Base-by-base conservation (phyloP, 1,284 basidiomycete genomes). In the Austroboletus novae-zelandiae region DNA sequence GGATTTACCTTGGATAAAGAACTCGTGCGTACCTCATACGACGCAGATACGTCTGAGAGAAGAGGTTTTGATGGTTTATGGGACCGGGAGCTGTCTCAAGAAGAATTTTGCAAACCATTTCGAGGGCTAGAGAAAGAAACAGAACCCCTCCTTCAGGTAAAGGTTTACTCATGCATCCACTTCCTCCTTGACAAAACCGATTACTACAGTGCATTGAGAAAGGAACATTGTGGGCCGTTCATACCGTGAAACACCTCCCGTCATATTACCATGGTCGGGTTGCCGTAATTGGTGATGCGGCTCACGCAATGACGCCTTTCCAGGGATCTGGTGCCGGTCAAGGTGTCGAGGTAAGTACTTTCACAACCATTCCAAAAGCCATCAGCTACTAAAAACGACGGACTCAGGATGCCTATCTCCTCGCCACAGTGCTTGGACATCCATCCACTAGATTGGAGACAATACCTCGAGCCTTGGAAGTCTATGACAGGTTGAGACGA, bases 271-370 rank as follows among this genome's bases (percentile, higher is more conserved):
- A 65, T 10, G 71, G 69, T 29, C 63, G 71, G 4, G 76, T 79
- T 8, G 77, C 67, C 0, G 64, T 82, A 10, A 40, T 82, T 4
- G 80, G 80, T 2, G 80, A 82, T 59, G 78, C 80, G 72, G 80
- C 81, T 17, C 80, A 83, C 47, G 78, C 74, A 1, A 79, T 79
- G 76, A 66, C 72, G 52, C 79, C 81, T 0, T 76, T 76, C 66
- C 76, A 79, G 48, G 80, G 80, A 2, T 65, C 78, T 1, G 80
- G 81, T 15, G 79, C 78, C 0, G 79, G 79, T 4, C 78, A 81
- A 57, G 72, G 79, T 7, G 73, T 83, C 34, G 81, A 83, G 67
- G 80, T 79, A 59, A 45, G 51, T 14, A n/a, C 7, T 29, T 18
- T 5, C 4, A 27, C 25, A 9, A 27, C 25, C 25, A 6, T 27